Evolutionary conservation across 495 filamentous ascomycete species (phyloP), one percentile per base, ranked within the genome.

Genomic region (Clohesyomyces aquaticus): DNA sequence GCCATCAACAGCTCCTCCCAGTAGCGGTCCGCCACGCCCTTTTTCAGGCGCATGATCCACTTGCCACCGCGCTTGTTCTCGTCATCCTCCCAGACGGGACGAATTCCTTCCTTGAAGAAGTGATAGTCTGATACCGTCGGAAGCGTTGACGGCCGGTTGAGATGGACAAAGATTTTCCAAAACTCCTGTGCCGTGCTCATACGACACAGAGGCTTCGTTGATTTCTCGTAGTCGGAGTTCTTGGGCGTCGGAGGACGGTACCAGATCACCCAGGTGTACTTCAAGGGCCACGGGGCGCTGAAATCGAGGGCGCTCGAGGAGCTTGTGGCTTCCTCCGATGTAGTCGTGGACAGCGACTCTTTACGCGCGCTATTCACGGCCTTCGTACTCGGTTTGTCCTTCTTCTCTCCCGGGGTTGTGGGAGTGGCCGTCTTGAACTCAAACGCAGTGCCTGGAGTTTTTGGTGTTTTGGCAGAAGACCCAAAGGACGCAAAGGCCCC

Each of bases 201-300:
- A 42, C 82, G 79, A 55, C 90, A 93, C 68, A 98, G 84, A 16
- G 91, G 83, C 68, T 93, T 87, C 45, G 92, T 90, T 14, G 93
- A 96, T 78, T 98, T 97, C 75, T 98, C 94, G 72, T 98, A 98
- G 76, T 98, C 94, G 74, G 93, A 92, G 75, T 91, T 98, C 79
- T 97, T 97, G 46, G 90, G 89, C 59, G 92, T 95, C 49, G 92
- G 92, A 35, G 92, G 92, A 26, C 94, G 86, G 76, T 95, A 98
- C 91, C 93, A 96, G 69, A 98, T 90, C 8, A 96, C 88, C 94
- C 94, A 98, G 52, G 85, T 88, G 72, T 91, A 86, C 74, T 90
- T 93, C 65, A 98, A 77, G 27, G 76, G 71, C 73, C 68, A 73
- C 21, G 66, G 58, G 8, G 55, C 58, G 23, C 45, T 42, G 19